Percentiles rank a stretch among this genome's conserved stretches.
These are phyloP conservation scores for Henningerozyma blattae DNA, from an alignment of 805 yeast genomes.

Conservation along the genomic window DNA sequence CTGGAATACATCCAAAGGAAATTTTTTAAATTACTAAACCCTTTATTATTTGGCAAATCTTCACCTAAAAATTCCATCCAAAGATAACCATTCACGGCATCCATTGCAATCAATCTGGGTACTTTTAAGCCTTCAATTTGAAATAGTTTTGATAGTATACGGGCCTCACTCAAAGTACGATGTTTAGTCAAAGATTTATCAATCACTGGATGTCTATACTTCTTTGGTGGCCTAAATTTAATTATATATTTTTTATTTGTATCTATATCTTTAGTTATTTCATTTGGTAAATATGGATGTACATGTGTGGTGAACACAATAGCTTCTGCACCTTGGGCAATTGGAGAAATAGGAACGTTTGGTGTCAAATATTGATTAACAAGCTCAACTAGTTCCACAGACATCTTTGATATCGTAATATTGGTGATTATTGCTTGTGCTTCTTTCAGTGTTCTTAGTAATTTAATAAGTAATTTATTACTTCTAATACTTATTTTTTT, in stretches of 20 bases:
- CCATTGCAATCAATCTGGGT: slow-evolving; percentile 68
- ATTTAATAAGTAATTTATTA: no score
- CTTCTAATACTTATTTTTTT: no score
- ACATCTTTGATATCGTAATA: slow-evolving; percentile 40
- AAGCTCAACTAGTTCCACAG: slow-evolving; percentile 34
- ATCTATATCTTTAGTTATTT: slow-evolving; percentile 2
- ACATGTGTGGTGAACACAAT: slow-evolving; percentile 48
- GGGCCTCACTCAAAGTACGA: slow-evolving; percentile 76
- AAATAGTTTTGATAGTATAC: slow-evolving; percentile 49
- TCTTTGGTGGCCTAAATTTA: slow-evolving; percentile 80
- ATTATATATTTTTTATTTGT: slow-evolving; percentile 38
- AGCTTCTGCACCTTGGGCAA: slow-evolving; percentile 91
- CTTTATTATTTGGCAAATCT: slow-evolving; percentile 34
- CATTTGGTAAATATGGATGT: slow-evolving; percentile 54
- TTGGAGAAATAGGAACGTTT: slow-evolving; percentile 36
- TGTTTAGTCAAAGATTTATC: slow-evolving; percentile 68
- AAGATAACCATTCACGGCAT: slow-evolving; percentile 63
- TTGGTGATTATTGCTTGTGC: no score
- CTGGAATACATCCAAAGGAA: slow-evolving; percentile 51
- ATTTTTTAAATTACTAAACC: slow-evolving; percentile 54
- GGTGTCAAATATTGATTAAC: slow-evolving; percentile 33
- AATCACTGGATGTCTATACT: slow-evolving; percentile 77
- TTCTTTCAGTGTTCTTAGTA: no score
- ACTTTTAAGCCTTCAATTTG: slow-evolving; percentile 41
- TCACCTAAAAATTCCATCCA: slow-evolving; percentile 81